phyloP scores from a whole-genome alignment of 2,329 filamentous ascomycete genomes.

The Claviceps maximensis region DNA sequence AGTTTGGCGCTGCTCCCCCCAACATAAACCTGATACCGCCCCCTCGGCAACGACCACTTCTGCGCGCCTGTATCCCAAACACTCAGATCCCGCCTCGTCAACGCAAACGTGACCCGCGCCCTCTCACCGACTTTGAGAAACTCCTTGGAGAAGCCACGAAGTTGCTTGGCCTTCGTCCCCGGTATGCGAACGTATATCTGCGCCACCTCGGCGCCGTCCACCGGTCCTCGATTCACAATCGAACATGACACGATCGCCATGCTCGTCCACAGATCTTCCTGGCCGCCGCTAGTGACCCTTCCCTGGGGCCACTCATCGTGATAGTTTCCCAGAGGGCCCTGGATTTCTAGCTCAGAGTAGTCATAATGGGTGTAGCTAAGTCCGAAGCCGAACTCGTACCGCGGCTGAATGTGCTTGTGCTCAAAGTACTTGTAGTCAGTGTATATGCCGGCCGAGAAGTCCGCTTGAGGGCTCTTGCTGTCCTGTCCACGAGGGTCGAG shows the following conservation, averaged over 20 bases:
- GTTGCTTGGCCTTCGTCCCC: slow-evolving; percentile 36
- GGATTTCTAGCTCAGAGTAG: slow-evolving; percentile 29
- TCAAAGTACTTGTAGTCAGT: slow-evolving; percentile 45
- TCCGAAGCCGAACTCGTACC: slow-evolving; percentile 44
- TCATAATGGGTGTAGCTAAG: slow-evolving; percentile 42
- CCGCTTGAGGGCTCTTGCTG: slow-evolving; percentile 37
- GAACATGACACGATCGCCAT: slow-evolving; percentile 25
- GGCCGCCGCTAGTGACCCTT: slow-evolving; percentile 29
- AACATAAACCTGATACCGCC: slow-evolving; percentile 30
- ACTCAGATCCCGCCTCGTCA: slow-evolving; percentile 53
- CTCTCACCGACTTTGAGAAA: slow-evolving; percentile 31
- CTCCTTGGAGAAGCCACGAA: slow-evolving; percentile 53
- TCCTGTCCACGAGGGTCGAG: slow-evolving; percentile 26
- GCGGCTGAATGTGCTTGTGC: slow-evolving; percentile 29
- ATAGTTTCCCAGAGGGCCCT: slow-evolving; percentile 10
- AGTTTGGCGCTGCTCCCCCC: slow-evolving; percentile 37
- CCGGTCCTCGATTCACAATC: slow-evolving; percentile 28
- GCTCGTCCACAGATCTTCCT: slow-evolving; percentile 34
- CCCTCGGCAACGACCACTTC: slow-evolving; percentile 42
- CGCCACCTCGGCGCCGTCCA: slow-evolving; percentile 31
- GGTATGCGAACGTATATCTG: slow-evolving; percentile 38
- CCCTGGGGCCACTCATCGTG: slow-evolving; percentile 25
- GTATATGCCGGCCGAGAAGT: slow-evolving; percentile 38
- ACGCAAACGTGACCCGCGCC: slow-evolving; percentile 33
- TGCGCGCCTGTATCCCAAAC: slow-evolving; percentile 50